Conservation (phyloP, 2,329 filamentous ascomycete genomes). For the Penicillium sp. region DNA sequence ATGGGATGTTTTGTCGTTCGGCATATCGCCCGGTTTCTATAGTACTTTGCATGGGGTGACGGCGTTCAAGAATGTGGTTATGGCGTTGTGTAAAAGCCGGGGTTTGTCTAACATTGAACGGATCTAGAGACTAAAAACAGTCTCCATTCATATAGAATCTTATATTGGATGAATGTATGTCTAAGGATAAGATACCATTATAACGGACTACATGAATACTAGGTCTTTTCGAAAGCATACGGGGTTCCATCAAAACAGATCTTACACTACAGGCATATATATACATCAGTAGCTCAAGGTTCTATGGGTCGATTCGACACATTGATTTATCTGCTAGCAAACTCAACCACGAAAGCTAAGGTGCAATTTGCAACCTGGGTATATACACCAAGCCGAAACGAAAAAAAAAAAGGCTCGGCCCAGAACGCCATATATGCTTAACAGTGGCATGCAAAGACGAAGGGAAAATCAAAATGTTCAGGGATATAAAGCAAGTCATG, state of each 20-base stretch:
- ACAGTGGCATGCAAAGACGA: conserved; percentile 5
- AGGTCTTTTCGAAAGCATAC: not conserved
- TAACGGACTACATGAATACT: not conserved
- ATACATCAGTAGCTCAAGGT: too few species aligned
- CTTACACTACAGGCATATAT: too few species aligned
- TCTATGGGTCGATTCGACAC: too few species aligned
- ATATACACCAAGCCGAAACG: conserved; percentile 22
- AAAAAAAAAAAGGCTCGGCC: conserved; percentile 10
- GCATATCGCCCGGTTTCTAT: not conserved
- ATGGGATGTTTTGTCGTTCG: not conserved
- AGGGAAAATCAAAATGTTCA: not conserved
- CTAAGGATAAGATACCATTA: not conserved
- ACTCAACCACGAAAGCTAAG: conserved; percentile 18
- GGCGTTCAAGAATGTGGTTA: conserved; percentile 11
- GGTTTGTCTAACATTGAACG: too few species aligned
- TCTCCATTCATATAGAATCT: not conserved
- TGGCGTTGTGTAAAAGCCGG: conserved; percentile 6
- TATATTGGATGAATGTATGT: not conserved
- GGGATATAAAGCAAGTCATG: conserved; percentile 9
- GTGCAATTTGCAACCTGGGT: conserved; percentile 19
- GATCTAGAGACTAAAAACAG: too few species aligned
- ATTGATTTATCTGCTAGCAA: conserved; percentile 9
- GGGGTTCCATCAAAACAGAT: not conserved
- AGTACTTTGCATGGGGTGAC: conserved; percentile 14
- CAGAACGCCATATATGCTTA: conserved; percentile 19